Conservation (phyloP, 129 eudicot genomes). For the Chrysanthemum lavandulifolium region DNA sequence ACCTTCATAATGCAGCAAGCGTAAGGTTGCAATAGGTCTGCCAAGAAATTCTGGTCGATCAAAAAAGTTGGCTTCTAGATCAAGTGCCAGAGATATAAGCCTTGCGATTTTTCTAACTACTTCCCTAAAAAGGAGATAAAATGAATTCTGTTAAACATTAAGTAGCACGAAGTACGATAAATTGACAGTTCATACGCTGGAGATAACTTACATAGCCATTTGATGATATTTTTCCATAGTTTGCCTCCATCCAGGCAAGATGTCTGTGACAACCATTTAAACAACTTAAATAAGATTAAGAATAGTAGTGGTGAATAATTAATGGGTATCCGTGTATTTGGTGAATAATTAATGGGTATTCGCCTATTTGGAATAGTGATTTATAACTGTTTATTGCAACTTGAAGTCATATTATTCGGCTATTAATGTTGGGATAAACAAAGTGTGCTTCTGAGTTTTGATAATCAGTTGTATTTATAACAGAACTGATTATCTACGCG, state of each 20-base stretch:
- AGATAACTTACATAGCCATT: conserved; percentile 62
- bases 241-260: conserved; percentile 80
- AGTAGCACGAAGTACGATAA: not conserved
- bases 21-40: conserved; percentile 60
- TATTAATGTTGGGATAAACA: too few relatives aligned
- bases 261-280: conserved; percentile 43
- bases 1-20: conserved; percentile 87
- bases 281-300: not conserved
- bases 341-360: too few relatives aligned
- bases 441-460: too few relatives aligned
- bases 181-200: not conserved
- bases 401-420: too few relatives aligned
- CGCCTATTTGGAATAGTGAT: too few relatives aligned
- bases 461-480: too few relatives aligned
- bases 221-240: conserved; percentile 89
- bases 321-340: too few relatives aligned
- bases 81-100: conserved; percentile 86
- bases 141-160: not conserved
- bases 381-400: too few relatives aligned
- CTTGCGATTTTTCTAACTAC: conserved; percentile 62
- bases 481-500: too few relatives aligned
- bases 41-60: conserved; percentile 66
- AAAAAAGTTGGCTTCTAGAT: conserved; percentile 52
- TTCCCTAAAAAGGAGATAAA: conserved; percentile 32
- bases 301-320: too few relatives aligned